Evolutionary conservation across 1,284 basidiomycete genomes (phyloP).

Genomic region (Melampsora americana): DNA sequence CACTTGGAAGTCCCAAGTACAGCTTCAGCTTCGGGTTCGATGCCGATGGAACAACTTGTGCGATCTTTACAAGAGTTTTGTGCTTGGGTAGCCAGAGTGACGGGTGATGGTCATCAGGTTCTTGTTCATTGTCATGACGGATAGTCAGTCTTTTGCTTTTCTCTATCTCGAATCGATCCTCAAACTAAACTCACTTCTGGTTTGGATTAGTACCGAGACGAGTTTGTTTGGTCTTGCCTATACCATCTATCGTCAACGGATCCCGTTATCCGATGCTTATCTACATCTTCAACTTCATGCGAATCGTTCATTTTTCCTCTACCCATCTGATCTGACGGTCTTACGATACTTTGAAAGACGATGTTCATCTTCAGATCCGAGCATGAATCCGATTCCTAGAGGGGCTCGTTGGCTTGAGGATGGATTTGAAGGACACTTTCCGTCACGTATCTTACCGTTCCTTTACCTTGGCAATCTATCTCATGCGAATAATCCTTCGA

Average conservation of each 20-base stretch:
- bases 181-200: slow-evolving; percentile 49
- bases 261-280: slow-evolving; percentile 76
- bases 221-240: slow-evolving; percentile 81
- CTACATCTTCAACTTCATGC: slow-evolving; percentile 67
- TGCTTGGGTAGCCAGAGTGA: slow-evolving; percentile 52
- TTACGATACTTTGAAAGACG: slow-evolving; percentile 70
- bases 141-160: slow-evolving; percentile 51
- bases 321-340: slow-evolving; percentile 73
- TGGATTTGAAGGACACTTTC: slow-evolving; percentile 91
- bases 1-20: slow-evolving; percentile 57
- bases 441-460: slow-evolving; percentile 86
- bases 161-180: slow-evolving; percentile 41
- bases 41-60: slow-evolving; percentile 57
- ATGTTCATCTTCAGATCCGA: slow-evolving; percentile 48
- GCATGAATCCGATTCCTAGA: slow-evolving; percentile 60
- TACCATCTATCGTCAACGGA: slow-evolving; percentile 74
- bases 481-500: slow-evolving; percentile 88
- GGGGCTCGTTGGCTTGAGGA: slow-evolving; percentile 85
- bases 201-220: slow-evolving; percentile 68
- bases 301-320: slow-evolving; percentile 79
- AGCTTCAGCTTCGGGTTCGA: slow-evolving; percentile 63
- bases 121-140: slow-evolving; percentile 58
- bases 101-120: slow-evolving; percentile 53
- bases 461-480: slow-evolving; percentile 92
- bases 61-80: slow-evolving; percentile 57